Conservation (phyloP, 164 flowering plant species). For the Saururus chinensis region DNA sequence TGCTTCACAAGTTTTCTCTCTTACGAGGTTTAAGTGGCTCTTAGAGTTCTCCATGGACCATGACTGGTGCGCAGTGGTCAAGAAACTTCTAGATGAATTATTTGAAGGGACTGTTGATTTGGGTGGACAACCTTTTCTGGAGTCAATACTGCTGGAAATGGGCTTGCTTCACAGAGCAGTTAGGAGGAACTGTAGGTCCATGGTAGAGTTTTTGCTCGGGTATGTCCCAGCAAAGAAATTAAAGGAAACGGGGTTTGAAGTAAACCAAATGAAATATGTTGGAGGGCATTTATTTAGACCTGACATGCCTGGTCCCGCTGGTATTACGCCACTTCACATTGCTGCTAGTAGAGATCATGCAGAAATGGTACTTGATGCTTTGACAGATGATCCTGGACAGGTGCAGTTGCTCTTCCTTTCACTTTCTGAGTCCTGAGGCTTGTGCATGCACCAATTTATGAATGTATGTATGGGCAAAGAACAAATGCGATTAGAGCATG, state of each 20-base stretch:
- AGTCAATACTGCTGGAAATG: slow-evolving; percentile 40
- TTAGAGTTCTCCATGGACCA: slow-evolving; percentile 70
- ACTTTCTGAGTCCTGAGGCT: neutral
- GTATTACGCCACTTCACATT: slow-evolving; percentile 81
- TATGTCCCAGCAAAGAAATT: slow-evolving; percentile 25
- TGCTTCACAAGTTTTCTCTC: slow-evolving; percentile 28
- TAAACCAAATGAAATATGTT: slow-evolving; percentile 11
- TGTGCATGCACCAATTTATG: neutral
- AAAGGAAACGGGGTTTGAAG: slow-evolving; percentile 12
- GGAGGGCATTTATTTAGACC: slow-evolving; percentile 44
- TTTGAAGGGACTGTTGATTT: slow-evolving; percentile 39
- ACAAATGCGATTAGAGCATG: too few relatives aligned
- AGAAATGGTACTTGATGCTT: slow-evolving; percentile 57
- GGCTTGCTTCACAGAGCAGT: slow-evolving; percentile 71
- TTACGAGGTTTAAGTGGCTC: slow-evolving; percentile 52
- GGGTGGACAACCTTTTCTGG: slow-evolving; percentile 30
- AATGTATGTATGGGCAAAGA: too few relatives aligned
- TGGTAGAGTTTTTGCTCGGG: slow-evolving; percentile 59
- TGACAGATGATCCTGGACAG: slow-evolving; percentile 71
- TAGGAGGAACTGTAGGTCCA: slow-evolving; percentile 40
- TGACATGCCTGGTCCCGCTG: slow-evolving; percentile 48
- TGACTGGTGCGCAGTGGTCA: slow-evolving; percentile 85
- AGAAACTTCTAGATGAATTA: slow-evolving; percentile 51
- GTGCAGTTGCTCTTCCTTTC: slow-evolving; percentile 20
- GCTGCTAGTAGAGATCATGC: slow-evolving; percentile 54